Evolutionary conservation across 805 yeast genomes (phyloP).

Genomic region (Candida germanica): DNA sequence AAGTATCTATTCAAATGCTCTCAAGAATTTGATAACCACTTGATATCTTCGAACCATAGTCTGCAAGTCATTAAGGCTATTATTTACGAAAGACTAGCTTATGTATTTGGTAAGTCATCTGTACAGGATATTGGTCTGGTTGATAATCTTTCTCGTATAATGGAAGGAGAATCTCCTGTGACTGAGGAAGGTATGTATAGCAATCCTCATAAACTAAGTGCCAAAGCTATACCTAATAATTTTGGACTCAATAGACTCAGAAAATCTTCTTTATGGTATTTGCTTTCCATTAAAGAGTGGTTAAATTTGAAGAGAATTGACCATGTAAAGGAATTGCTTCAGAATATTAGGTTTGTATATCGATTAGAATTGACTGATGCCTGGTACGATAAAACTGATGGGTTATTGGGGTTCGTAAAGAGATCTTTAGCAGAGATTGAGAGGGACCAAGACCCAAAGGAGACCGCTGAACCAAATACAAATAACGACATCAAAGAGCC

Average conservation of each 20-base stretch:
- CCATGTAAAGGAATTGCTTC: conserved; percentile 25
- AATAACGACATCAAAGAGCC: no score
- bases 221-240: conserved; percentile 35
- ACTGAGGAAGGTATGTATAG: conserved; percentile 32
- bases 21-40: conserved; percentile 43
- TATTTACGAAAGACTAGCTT: conserved; percentile 41
- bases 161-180: conserved; percentile 5
- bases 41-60: conserved; percentile 38
- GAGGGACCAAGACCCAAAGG: no score
- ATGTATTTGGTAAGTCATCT: conserved; percentile 46
- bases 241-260: conserved; percentile 61
- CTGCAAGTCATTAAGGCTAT: conserved; percentile 45
- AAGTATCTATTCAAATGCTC: conserved; percentile 44
- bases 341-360: conserved; percentile 25
- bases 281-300: conserved; percentile 76
- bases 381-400: conserved; percentile 36
- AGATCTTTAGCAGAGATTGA: conserved; percentile 4
- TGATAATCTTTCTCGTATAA: background rate
- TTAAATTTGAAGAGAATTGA: conserved; percentile 21
- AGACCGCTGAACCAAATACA: no score
- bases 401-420: conserved; percentile 24
- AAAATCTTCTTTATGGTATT: conserved; percentile 73
- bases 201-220: conserved; percentile 33
- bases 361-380: conserved; percentile 13
- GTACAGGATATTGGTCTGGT: background rate